Percentiles rank a stretch among this genome's conserved stretches.
Conservation (phyloP, 1,284 basidiomycete genomes). For the Moesziomyces sp. region DNA sequence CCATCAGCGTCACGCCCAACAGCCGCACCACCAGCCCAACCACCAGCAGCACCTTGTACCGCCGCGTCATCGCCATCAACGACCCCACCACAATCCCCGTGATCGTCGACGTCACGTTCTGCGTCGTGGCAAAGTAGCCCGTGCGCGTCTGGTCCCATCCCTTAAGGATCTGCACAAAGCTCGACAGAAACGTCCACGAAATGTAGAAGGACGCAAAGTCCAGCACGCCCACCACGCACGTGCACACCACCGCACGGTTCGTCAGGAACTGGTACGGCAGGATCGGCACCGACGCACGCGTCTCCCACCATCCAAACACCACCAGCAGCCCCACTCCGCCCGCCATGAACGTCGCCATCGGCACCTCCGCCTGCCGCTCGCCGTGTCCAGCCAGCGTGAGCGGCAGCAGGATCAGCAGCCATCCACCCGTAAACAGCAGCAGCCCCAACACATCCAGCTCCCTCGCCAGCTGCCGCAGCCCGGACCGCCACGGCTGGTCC, state of each 20-base stretch:
- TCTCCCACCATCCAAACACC: conserved; percentile 70
- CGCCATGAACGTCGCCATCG: conserved; percentile 52
- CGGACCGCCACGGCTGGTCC: conserved; percentile 38
- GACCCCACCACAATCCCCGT: conserved; percentile 76
- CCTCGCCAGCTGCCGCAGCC: conserved; percentile 53
- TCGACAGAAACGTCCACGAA: conserved; percentile 65
- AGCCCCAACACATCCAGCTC: conserved; percentile 78
- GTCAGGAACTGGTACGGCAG: conserved; percentile 68
- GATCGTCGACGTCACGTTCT: conserved; percentile 75
- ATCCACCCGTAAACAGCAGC: conserved; percentile 74
- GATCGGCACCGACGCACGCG: conserved; percentile 69
- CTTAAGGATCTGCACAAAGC: conserved; percentile 64
- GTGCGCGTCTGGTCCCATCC: conserved; percentile 65
- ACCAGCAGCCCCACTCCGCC: conserved; percentile 69
- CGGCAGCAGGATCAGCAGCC: conserved; percentile 75
- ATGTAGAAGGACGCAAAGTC: conserved; percentile 69
- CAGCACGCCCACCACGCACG: conserved; percentile 65
- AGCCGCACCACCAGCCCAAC: conserved; percentile 77
- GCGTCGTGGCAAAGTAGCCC: conserved; percentile 65
- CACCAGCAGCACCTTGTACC: conserved; percentile 77
- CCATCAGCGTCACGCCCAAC: conserved; percentile 72
- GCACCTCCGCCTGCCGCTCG: conserved; percentile 28
- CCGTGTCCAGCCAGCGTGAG: conserved; percentile 72
- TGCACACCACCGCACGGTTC: conserved; percentile 65
- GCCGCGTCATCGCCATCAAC: conserved; percentile 72